These are phyloP conservation scores for Leucaena leucocephala DNA, from an alignment of 306 rosid species.

Conservation along the genomic window DNA sequence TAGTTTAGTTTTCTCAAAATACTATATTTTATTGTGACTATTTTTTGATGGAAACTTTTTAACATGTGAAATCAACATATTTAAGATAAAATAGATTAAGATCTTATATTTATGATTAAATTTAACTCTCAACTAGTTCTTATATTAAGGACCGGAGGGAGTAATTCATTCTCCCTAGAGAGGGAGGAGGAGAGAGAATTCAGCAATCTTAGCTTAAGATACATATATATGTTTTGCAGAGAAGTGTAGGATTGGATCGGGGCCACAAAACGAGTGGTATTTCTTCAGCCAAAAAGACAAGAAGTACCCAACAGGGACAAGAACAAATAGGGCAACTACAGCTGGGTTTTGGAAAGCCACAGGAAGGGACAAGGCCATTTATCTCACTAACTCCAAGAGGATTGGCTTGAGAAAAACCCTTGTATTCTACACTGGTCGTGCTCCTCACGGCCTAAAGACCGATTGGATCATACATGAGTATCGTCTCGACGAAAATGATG, in stretches of 20 bases:
- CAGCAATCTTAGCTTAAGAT: too few species aligned
- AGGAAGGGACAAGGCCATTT: slow-evolving; percentile 93
- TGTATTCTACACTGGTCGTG: slow-evolving; percentile 96
- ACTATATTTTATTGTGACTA: too few species aligned
- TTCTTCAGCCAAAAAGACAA: slow-evolving; percentile 98
- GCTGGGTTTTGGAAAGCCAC: slow-evolving; percentile 99
- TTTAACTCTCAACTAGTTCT: too few species aligned
- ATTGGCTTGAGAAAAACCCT: slow-evolving; percentile 98
- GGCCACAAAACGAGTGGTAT: slow-evolving; percentile 96
- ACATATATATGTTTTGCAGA: slow-evolving; percentile 44
- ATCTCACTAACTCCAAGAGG: slow-evolving; percentile 65
- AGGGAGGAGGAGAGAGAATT: too few species aligned
- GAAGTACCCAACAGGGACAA: slow-evolving; percentile 95
- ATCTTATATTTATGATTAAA: too few species aligned
- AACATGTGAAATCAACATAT: too few species aligned
- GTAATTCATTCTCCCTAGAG: too few species aligned
- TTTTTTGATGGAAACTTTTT: too few species aligned
- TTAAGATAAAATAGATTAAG: too few species aligned
- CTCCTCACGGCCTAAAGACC: slow-evolving; percentile 96
- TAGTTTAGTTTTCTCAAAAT: not conserved
- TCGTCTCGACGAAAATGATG: slow-evolving; percentile 77
- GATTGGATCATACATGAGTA: slow-evolving; percentile 99
- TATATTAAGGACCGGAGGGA: too few species aligned
- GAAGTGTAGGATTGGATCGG: slow-evolving; percentile 89
- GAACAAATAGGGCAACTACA: slow-evolving; percentile 93